Evolutionary conservation across 176 grass and related monocot species (phyloP).

Genomic region (Tillandsia fasciculata): DNA sequence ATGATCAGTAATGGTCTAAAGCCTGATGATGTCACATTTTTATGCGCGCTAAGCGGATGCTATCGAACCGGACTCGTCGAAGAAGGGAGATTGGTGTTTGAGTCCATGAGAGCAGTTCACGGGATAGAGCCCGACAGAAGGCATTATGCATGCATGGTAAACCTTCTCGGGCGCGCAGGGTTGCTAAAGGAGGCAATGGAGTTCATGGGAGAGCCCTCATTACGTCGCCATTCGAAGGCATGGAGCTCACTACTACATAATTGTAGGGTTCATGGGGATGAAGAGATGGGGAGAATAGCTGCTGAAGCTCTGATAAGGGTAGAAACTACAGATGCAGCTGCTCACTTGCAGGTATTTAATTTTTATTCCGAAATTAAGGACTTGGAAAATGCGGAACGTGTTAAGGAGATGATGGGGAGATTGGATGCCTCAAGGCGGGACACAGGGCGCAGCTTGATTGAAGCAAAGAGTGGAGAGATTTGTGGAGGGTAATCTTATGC

Average conservation of each 20-base stretch:
- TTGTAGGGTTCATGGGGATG: constrained; percentile 24
- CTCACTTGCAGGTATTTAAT: constrained; percentile 24
- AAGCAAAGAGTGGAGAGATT: background rate
- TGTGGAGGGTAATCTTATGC: too few species aligned
- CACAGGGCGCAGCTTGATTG: background rate
- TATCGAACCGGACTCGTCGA: constrained; percentile 21
- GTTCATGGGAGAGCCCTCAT: constrained; percentile 17
- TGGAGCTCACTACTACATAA: constrained; percentile 27
- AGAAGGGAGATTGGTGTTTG: constrained; percentile 20
- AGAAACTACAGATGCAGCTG: constrained; percentile 15
- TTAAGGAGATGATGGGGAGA: constrained; percentile 23
- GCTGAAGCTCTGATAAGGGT: constrained; percentile 26
- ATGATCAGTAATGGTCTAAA: constrained; percentile 27
- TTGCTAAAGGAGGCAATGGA: constrained; percentile 26
- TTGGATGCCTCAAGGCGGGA: background rate
- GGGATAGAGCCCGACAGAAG: constrained; percentile 28
- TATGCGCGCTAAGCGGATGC: constrained; percentile 20
- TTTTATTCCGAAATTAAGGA: constrained; percentile 17
- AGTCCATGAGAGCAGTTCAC: constrained; percentile 18
- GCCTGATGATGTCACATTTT: constrained; percentile 24
- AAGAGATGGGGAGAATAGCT: constrained; percentile 27
- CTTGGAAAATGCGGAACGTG: constrained; percentile 13
- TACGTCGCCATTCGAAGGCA: constrained; percentile 18
- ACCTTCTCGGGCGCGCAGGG: constrained; percentile 29
- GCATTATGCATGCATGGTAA: constrained; percentile 31